phyloP scores from a whole-genome alignment of 257 asterid species.

The Linaria vulgaris region DNA sequence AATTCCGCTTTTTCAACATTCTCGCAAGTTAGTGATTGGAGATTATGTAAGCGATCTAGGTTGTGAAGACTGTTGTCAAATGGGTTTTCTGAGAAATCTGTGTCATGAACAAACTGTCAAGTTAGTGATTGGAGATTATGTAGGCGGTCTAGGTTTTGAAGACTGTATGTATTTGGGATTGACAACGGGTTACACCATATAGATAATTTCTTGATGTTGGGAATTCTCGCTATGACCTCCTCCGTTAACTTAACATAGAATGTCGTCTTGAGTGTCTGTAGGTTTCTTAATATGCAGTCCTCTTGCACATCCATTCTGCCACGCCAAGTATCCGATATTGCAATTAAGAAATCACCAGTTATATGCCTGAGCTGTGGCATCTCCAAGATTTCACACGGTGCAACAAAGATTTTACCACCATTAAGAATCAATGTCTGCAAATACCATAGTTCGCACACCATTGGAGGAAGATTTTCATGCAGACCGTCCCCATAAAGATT shows the following conservation, averaged over 20 bases:
- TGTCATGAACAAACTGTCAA: too few species aligned
- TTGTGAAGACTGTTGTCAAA: background rate
- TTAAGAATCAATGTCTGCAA: slow-evolving; percentile 15
- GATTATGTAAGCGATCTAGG: slow-evolving; percentile 19
- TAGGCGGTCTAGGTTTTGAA: too few species aligned
- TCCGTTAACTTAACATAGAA: slow-evolving; percentile 8
- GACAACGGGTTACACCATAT: background rate
- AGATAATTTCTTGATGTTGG: slow-evolving; percentile 24
- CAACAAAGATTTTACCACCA: background rate
- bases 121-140: too few species aligned
- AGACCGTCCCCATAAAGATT: too few species aligned
- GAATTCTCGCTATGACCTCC: slow-evolving; percentile 18
- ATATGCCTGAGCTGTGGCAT: slow-evolving; percentile 28
- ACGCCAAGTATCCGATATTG: slow-evolving; percentile 12
- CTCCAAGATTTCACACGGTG: slow-evolving; percentile 25
- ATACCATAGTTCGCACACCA: slow-evolving; percentile 21
- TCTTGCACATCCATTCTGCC: background rate
- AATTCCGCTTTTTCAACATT: background rate
- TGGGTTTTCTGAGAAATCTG: too few species aligned
- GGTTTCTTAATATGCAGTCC: slow-evolving; percentile 9
- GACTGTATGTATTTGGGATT: background rate
- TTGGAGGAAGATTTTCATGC: background rate
- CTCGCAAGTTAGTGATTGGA: slow-evolving; percentile 3
- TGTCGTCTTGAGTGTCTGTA: background rate
- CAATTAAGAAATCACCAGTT: too few species aligned